A percentile compares a stretch with the other conserved stretches of the same genome.
phyloP scores from a whole-genome alignment of 2,329 filamentous ascomycete species.

The Apiospora kogelbergensis region DNA sequence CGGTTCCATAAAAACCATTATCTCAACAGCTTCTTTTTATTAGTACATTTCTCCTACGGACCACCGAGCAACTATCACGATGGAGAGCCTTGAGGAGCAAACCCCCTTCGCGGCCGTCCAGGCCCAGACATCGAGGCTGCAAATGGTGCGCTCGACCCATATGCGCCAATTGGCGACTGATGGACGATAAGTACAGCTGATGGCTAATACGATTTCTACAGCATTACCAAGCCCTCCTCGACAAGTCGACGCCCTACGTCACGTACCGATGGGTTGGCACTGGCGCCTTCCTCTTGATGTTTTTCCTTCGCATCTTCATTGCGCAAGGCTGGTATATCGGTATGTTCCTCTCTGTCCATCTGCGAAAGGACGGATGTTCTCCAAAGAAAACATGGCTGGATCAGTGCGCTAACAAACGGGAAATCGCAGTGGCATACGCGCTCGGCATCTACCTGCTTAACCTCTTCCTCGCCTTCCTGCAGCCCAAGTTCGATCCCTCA shows the following conservation, averaged over 20 bases:
- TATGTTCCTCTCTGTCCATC: slow-evolving; percentile 39
- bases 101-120: slow-evolving; percentile 90
- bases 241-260: slow-evolving; percentile 88
- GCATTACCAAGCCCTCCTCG: slow-evolving; percentile 93
- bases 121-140: slow-evolving; percentile 75
- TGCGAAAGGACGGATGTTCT: background rate
- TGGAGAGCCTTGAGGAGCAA: slow-evolving; percentile 87
- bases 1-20: background rate
- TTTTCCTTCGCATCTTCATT: slow-evolving; percentile 85
- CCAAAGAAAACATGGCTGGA: background rate
- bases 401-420: slow-evolving; percentile 15
- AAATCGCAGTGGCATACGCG: slow-evolving; percentile 81
- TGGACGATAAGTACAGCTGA: background rate
- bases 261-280: slow-evolving; percentile 90
- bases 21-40: background rate
- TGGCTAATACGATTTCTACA: slow-evolving; percentile 37
- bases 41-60: background rate
- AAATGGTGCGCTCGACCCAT: slow-evolving; percentile 53
- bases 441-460: slow-evolving; percentile 98
- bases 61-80: slow-evolving; percentile 35
- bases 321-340: slow-evolving; percentile 99
- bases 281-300: slow-evolving; percentile 70
- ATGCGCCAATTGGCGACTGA: background rate
- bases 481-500: slow-evolving; percentile 97
- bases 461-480: slow-evolving; percentile 96